These are phyloP conservation scores for Odonthalia washingtoniensis DNA, from an alignment of 31 red algal species.

Conservation along the genomic window DNA sequence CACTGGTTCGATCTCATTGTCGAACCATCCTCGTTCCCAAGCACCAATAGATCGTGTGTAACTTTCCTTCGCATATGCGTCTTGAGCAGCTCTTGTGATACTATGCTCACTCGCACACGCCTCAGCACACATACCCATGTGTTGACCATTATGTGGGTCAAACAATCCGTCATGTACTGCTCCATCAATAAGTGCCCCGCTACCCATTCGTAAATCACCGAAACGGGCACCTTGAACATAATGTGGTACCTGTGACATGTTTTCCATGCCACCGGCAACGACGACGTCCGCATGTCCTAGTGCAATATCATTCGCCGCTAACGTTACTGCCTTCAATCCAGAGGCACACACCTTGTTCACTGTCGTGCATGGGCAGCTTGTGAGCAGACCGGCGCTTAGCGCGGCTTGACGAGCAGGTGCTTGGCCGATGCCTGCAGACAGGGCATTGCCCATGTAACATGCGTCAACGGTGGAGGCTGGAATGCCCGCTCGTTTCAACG, in stretches of 20 bases:
- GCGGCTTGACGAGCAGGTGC: slow-evolving; percentile 84
- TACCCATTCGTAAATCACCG: slow-evolving; percentile 59
- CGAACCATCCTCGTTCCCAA: slow-evolving; percentile 22
- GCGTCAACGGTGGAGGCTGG: slow-evolving; percentile 55
- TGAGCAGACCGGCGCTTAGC: slow-evolving; percentile 59
- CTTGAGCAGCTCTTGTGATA: slow-evolving; percentile 76
- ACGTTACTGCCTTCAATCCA: slow-evolving; percentile 70
- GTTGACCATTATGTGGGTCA: slow-evolving; percentile 52
- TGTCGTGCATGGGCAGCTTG: slow-evolving; percentile 64
- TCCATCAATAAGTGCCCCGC: slow-evolving; percentile 66
- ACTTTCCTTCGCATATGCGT: slow-evolving; percentile 67
- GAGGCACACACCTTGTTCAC: slow-evolving; percentile 90
- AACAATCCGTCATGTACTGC: slow-evolving; percentile 70
- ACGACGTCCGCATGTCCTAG: slow-evolving; percentile 71
- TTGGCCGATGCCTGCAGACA: slow-evolving; percentile 78
- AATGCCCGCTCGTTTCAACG: slow-evolving; percentile 62
- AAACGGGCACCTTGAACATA: slow-evolving; percentile 50
- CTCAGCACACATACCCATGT: slow-evolving; percentile 77
- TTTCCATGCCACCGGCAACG: slow-evolving; percentile 90
- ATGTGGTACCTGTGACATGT: slow-evolving; percentile 79
- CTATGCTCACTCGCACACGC: slow-evolving; percentile 42
- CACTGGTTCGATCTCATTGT: slow-evolving; percentile 47
- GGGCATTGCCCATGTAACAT: slow-evolving; percentile 82
- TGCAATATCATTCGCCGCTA: slow-evolving; percentile 59
- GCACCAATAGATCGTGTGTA: slow-evolving; percentile 60